phyloP scores from a whole-genome alignment of 768 basidiomycete species.

The Russula lepida region DNA sequence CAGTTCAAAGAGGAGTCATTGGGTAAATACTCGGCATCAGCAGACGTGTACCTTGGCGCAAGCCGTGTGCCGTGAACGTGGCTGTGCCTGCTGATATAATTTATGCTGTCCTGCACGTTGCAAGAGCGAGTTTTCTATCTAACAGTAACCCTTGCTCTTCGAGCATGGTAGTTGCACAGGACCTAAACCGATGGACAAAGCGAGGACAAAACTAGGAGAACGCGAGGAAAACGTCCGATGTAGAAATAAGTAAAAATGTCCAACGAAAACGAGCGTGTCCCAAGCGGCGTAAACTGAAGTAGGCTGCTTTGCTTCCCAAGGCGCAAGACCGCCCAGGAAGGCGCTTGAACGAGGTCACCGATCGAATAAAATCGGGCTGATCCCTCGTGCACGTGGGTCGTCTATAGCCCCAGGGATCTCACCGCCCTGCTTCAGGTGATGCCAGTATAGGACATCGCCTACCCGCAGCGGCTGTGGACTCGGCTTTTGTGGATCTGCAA shows the following conservation, averaged over 20 bases:
- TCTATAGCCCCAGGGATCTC: constrained; percentile 65
- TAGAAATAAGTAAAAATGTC: neutral
- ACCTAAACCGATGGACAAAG: neutral
- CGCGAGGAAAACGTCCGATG: neutral
- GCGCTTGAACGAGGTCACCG: constrained; percentile 1
- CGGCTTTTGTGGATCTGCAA: constrained; percentile 31
- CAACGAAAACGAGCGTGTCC: neutral
- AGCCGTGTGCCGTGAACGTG: neutral
- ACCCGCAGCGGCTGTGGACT: constrained; percentile 33
- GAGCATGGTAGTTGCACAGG: neutral
- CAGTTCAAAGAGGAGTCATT: neutral
- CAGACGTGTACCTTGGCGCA: no score
- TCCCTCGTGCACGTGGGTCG: constrained; percentile 45
- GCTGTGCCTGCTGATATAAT: neutral
- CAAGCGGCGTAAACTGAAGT: neutral
- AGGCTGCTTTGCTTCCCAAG: neutral
- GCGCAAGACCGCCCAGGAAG: neutral
- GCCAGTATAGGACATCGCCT: constrained; percentile 68
- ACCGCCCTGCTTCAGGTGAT: constrained; percentile 60
- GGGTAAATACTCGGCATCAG: neutral
- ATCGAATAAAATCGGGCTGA: neutral
- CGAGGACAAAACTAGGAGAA: neutral
- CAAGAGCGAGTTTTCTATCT: neutral
- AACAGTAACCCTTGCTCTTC: neutral
- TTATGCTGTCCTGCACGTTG: neutral